phyloP scores from a whole-genome alignment of 331 rosid species.

The Arachis monticola region DNA sequence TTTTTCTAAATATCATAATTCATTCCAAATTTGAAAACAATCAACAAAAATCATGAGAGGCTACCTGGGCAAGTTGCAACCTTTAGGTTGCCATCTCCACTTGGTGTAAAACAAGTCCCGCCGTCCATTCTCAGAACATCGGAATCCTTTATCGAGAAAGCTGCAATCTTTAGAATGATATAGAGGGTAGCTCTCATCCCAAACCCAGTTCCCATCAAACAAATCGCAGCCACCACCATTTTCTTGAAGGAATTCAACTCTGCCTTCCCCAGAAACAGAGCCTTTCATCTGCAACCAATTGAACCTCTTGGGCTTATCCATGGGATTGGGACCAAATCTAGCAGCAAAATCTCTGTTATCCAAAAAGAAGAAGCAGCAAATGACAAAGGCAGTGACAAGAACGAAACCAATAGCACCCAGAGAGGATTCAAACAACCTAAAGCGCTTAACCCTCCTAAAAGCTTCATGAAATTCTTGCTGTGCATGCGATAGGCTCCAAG shows the following conservation, averaged over 20 bases:
- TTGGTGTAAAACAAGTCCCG: slow-evolving; percentile 86
- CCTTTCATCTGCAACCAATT: slow-evolving; percentile 56
- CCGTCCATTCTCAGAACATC: slow-evolving; percentile 89
- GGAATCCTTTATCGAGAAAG: slow-evolving; percentile 75
- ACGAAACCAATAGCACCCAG: slow-evolving; percentile 68
- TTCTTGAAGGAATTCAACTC: slow-evolving; percentile 67
- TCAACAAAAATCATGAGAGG: background rate
- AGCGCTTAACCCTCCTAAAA: slow-evolving; percentile 58
- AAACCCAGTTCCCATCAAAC: slow-evolving; percentile 88
- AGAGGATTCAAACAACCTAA: slow-evolving; percentile 64
- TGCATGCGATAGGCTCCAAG: slow-evolving; percentile 31
- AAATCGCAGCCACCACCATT: slow-evolving; percentile 59
- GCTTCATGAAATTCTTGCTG: slow-evolving; percentile 41
- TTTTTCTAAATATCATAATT: too few species aligned
- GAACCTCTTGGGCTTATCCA: slow-evolving; percentile 57
- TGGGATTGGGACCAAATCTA: slow-evolving; percentile 46
- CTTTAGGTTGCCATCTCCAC: slow-evolving; percentile 96
- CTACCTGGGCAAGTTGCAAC: slow-evolving; percentile 89
- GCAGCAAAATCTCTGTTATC: slow-evolving; percentile 52
- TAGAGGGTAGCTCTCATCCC: slow-evolving; percentile 85
- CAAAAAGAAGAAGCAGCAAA: slow-evolving; percentile 63
- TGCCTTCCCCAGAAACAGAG: slow-evolving; percentile 34
- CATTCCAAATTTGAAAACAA: slow-evolving; percentile 11
- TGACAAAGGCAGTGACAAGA: slow-evolving; percentile 49
- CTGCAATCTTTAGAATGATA: slow-evolving; percentile 71